Base-by-base conservation (phyloP, 192 early-diverging fungal genomes). In the Podila verticillata region DNA sequence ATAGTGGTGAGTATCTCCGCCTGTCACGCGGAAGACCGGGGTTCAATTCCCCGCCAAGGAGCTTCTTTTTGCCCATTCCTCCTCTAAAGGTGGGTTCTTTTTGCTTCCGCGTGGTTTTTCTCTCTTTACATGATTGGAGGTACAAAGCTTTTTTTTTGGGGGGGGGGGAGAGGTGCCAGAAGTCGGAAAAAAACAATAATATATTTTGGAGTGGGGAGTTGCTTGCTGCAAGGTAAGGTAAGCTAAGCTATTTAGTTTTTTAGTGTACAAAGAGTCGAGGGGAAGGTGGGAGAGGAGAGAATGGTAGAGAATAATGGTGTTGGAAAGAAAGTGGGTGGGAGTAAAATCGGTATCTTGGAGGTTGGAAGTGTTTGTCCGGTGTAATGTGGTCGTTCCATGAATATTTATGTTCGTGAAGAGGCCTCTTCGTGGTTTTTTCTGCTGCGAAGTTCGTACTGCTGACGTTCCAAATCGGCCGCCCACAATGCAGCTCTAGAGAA, bases 391-490 rank as follows among this genome's bases (percentile, higher is more conserved):
- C 8, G 30, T 28, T 63, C n/a, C n/a, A n/a, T n/a, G n/a, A n/a
- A 39, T 63, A 39, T 36, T n/a, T 26, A n/a, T 3, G 24, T 24
- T 58, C 35, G 57, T 30, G 54, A 48, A 57, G 66, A n/a, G 12
- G 47, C 35, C 3, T 44, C 58, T n/a, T 69, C 67, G 5, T n/a
- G 57, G 29, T 48, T 29, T 51, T 80, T 80, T 28, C 57, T 80
- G 36, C 22, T 68, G 28, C 77, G 54, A 17, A 80, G 70, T 32
- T 80, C 77, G 47, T 24, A 64, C 44, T 80, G 77, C 28, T 80
- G 77, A 3, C 66, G 58, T 59, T 80, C 77, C 47, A 80, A 62
- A 44, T 80, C 77, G 34, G 70, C 70, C 19, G 77, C 77, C 77
- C 77, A 80, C 22, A 80, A 58, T 32, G 77, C 77, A 19, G 77